Base-by-base conservation (phyloP, 2,329 filamentous ascomycete species). In the Simplicillium sp. region DNA sequence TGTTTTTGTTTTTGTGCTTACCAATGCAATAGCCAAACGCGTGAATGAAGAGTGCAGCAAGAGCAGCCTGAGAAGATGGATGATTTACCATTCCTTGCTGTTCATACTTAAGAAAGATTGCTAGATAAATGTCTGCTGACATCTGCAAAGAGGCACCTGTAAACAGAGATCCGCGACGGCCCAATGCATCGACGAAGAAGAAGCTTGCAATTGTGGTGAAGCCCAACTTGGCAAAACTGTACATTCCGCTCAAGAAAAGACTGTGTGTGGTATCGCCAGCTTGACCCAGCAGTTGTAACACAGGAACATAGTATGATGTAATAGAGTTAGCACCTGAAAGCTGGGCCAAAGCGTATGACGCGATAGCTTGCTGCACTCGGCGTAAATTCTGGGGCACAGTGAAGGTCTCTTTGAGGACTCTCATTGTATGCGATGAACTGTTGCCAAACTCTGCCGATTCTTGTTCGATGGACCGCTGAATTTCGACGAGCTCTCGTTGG, bases 31-130 rank as follows among this genome's bases (percentile, higher is more conserved):
- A 70, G 4, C 65, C 67, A 36, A 70, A 66, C 1, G 56, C 66
- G 38, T 70, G 66, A 7, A 68, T 50, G 37, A 65, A 71, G 15
- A 70, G 59, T 2, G 62, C 58, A 0, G 65, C 66, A 16, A 70
- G 58, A 3, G 66, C 67, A 0, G 50, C 63, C 28, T 64, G 48
- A 1, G 57, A 59, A 4, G 65, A 54, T 2, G 47, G 48, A 1
- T 46, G 40, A 4, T 56, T 40, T 4, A 58, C 50, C 0, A 40
- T 11, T 0, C 52, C 54, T 0, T 44, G 17, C 41, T 59, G 50
- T 38, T 55, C 43, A 33, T 53, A 57, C 38, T 61, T 65, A 35
- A 69, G 52, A 28, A 59, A 69, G 2, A 59, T 53, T 4, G 56
- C 64, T 1, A 70, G 49, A 39, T 66, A 70, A 4, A 64, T 49